These are phyloP conservation scores for Fibroporia radiculosa DNA, from an alignment of 768 basidiomycete genomes.

Conservation along the genomic window DNA sequence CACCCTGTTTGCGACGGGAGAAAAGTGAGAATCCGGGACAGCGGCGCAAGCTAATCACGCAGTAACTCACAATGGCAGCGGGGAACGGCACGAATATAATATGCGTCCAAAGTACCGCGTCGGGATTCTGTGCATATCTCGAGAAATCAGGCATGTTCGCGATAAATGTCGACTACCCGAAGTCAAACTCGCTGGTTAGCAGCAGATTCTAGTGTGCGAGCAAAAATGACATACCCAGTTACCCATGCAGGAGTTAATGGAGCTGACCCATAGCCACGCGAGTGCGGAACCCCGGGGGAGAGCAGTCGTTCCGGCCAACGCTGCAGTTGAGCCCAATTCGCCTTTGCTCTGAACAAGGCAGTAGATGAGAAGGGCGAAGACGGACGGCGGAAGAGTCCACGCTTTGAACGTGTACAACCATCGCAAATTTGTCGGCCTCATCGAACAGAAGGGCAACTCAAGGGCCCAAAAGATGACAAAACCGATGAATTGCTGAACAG, in stretches of 20 bases:
- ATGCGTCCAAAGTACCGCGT: slow-evolving; percentile 13
- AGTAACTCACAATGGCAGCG: slow-evolving; percentile 8
- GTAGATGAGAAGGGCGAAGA: slow-evolving; percentile 14
- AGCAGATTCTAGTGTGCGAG: background rate
- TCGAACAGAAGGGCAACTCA: slow-evolving; percentile 13
- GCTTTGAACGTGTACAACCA: slow-evolving; percentile 16
- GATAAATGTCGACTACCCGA: slow-evolving; percentile 12
- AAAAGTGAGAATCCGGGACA: background rate
- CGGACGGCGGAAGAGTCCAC: slow-evolving; percentile 11
- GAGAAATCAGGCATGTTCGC: slow-evolving; percentile 16
- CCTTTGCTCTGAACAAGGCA: slow-evolving; percentile 13
- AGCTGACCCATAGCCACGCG: slow-evolving; percentile 12
- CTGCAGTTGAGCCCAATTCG: slow-evolving; percentile 4
- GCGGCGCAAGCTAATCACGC: background rate
- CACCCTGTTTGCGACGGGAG: slow-evolving; percentile 7
- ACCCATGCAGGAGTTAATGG: slow-evolving; percentile 14
- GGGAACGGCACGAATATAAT: slow-evolving; percentile 15
- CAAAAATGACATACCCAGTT: slow-evolving; percentile 10
- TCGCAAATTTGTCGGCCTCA: slow-evolving; percentile 9
- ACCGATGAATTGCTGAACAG: slow-evolving; percentile 13
- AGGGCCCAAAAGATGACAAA: slow-evolving; percentile 14
- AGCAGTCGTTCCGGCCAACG: slow-evolving; percentile 1
- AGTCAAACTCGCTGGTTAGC: background rate
- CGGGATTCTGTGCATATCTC: slow-evolving; percentile 11
- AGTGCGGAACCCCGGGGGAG: slow-evolving; percentile 8